Evolutionary conservation across 371 early-diverging fungal species (phyloP).

Genomic region (Rhizopus arrhizus): DNA sequence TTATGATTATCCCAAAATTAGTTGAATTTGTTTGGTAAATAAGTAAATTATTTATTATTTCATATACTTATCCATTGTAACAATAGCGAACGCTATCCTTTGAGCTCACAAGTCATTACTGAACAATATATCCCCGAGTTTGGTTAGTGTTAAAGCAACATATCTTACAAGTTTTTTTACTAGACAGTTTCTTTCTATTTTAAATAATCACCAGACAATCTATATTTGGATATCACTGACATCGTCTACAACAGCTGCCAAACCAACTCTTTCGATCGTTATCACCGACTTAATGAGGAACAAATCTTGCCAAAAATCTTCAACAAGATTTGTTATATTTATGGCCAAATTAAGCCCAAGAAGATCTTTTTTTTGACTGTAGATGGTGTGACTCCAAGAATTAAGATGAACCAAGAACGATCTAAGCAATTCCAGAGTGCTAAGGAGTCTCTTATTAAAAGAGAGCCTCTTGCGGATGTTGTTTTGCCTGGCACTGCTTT

Average conservation of each 20-base stretch:
- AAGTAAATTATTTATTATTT: not conserved
- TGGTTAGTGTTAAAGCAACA: conserved; percentile 57
- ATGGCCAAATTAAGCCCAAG: conserved; percentile 90
- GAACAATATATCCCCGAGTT: conserved; percentile 92
- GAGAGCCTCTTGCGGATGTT: conserved; percentile 94
- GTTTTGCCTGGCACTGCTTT: conserved; percentile 99
- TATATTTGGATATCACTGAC: conserved; percentile 99
- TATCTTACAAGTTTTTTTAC: not conserved
- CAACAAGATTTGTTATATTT: conserved; percentile 93
- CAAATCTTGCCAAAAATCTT: conserved; percentile 94
- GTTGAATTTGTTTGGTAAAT: not conserved
- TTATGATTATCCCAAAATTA: too few species aligned
- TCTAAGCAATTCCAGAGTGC: conserved; percentile 94
- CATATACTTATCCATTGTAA: conserved; percentile 10
- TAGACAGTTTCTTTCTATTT: not conserved
- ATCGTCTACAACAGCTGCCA: conserved; percentile 98
- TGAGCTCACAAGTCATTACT: conserved; percentile 83
- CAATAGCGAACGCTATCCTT: conserved; percentile 91
- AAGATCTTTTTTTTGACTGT: conserved; percentile 95
- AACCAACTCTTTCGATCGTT: conserved; percentile 72
- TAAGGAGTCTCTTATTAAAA: conserved; percentile 70
- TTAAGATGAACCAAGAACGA: conserved; percentile 99
- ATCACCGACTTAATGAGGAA: conserved; percentile 66
- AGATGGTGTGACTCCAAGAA: conserved; percentile 98
- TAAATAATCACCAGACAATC: conserved; percentile 61